These are phyloP conservation scores for Nicotiana attenuata DNA, from an alignment of 257 asterid species.

Conservation along the genomic window DNA sequence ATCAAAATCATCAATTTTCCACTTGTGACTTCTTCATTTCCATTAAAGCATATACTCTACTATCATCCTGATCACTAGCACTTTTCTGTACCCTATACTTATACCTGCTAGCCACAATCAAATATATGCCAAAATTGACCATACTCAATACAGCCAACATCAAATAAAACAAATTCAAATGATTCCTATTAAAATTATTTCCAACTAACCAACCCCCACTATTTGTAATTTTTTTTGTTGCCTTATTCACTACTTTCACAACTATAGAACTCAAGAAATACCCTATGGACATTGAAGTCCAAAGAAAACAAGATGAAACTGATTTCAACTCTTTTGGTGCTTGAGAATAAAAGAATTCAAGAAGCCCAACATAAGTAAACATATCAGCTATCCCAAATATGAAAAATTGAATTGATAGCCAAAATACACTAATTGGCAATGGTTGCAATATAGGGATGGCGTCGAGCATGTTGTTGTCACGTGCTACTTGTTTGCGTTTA, in stretches of 20 bases:
- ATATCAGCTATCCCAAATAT: slow-evolving; percentile 78
- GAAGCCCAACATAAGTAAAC: slow-evolving; percentile 73
- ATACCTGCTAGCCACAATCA: slow-evolving; percentile 54
- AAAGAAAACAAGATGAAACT: slow-evolving; percentile 60
- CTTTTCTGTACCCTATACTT: slow-evolving; percentile 42
- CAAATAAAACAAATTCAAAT: slow-evolving; percentile 61
- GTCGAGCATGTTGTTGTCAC: slow-evolving; percentile 43
- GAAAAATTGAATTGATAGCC: slow-evolving; percentile 75
- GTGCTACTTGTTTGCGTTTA: slow-evolving; percentile 50
- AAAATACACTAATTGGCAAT: slow-evolving; percentile 68
- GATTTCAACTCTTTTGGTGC: slow-evolving; percentile 57
- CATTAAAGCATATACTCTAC: slow-evolving; percentile 13
- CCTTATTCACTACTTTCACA: slow-evolving; percentile 56
- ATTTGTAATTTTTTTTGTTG: slow-evolving; percentile 38
- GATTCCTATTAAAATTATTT: slow-evolving; percentile 58
- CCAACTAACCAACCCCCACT: slow-evolving; percentile 74
- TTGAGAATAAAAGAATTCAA: slow-evolving; percentile 73
- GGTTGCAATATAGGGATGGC: slow-evolving; percentile 48
- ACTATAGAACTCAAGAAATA: slow-evolving; percentile 58
- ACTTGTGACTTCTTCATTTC: too few relatives aligned
- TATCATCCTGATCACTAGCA: neutral
- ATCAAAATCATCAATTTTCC: too few relatives aligned
- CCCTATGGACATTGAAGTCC: slow-evolving; percentile 75
- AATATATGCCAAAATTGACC: slow-evolving; percentile 48
- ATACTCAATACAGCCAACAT: slow-evolving; percentile 42